Conservation (phyloP, 768 basidiomycete species). For the Cystobasidium tubakii region DNA sequence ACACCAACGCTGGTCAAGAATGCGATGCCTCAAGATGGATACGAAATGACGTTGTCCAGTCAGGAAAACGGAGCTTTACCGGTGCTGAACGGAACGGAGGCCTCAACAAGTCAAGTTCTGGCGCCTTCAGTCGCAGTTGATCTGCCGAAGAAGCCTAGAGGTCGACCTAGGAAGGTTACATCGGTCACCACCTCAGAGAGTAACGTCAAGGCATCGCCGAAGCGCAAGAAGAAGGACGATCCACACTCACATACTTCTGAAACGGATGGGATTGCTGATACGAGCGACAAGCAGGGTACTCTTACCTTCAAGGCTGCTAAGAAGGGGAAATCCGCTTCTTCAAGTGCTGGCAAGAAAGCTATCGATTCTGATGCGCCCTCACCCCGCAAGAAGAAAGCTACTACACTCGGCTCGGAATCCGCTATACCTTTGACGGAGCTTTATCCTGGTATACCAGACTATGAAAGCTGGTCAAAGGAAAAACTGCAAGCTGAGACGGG, state of each 20-base stretch:
- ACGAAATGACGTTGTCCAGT: neutral
- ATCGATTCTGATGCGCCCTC: neutral
- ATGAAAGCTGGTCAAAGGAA: slow-evolving; percentile 31
- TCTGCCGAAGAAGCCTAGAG: neutral
- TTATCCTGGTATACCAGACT: slow-evolving; percentile 24
- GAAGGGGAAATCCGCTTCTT: neutral
- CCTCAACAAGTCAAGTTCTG: neutral
- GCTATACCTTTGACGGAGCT: neutral
- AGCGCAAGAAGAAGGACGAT: slow-evolving; percentile 15
- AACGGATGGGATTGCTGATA: neutral
- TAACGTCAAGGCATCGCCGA: neutral
- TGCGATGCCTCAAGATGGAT: neutral
- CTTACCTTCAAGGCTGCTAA: neutral
- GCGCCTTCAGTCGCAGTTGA: neutral
- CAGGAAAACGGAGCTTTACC: neutral
- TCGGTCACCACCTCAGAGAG: neutral
- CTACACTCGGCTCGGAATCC: neutral
- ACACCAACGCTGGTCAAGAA: neutral
- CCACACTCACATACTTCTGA: neutral
- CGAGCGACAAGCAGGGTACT: neutral
- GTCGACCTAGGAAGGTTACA: neutral
- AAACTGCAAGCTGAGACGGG: slow-evolving; percentile 19
- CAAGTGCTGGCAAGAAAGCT: neutral
- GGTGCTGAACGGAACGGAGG: too few species aligned
- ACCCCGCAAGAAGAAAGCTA: neutral